Base-by-base conservation (phyloP, 371 early-diverging fungal genomes). In the Syncephalastrum racemosum region DNA sequence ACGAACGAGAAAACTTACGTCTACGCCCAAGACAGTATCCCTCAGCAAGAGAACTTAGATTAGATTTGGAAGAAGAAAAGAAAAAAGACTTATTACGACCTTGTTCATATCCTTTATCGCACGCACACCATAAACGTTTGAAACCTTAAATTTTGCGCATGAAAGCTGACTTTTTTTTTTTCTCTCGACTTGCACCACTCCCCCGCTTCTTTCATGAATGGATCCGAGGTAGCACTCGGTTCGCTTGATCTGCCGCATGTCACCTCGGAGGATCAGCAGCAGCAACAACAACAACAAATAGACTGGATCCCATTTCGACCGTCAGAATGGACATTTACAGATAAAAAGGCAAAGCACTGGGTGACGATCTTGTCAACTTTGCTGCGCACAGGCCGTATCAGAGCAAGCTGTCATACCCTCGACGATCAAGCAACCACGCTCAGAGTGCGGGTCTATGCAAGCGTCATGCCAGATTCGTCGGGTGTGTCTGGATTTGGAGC, bases 1-100 rank as follows among this genome's bases (percentile, higher is more conserved):
- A 68, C 73, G 16, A 71, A 71, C 44, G 66, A 67, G 36, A 74
- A 72, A 46, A 54, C 74, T 10, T 62, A 71, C 20, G 49, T 63
- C 41, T 58, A 56, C 20, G 14, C 62, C 4, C 50, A 42, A 51
- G 24, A 39, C 16, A 42, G 53, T 16, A 45, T 51, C 46, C 57
- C 53, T 48, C 46, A 25, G n/a, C 61, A 62, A 54, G 63, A 63
- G 45, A 57, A 58, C 36, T 40, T 63, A 44, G 63, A 63, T 36
- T 63, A 63, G 49, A 53, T 12, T n/a, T n/a, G n/a, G n/a, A n/a
- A n/a, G n/a, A n/a, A 8, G 36, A 31, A 31, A 31, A 10, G 7
- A 4, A 27, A 27, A 31, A 31, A 31, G 12, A n/a, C n/a, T 31
- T 31, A 31, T 31, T 8, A 31, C 36, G 10, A 31, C 36, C 36